Base-by-base conservation (phyloP, 768 basidiomycete species). In the Lepiota venenata region DNA sequence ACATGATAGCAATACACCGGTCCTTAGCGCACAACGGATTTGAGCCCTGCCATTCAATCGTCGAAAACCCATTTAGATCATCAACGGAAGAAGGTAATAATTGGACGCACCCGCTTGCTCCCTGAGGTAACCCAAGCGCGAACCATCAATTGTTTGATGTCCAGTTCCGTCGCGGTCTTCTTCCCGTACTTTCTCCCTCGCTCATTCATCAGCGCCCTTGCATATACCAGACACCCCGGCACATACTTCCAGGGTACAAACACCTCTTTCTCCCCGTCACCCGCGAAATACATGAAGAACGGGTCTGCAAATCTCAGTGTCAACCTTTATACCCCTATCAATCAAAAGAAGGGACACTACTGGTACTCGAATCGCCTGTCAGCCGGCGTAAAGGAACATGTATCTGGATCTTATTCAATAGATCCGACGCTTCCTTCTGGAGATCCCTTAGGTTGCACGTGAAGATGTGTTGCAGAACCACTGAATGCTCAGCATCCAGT, bases 51-150 rank as follows among this genome's bases (percentile, higher is more conserved):
- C 50, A 55, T 14, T n/a, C n/a, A 47, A 25, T 46, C 18, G 50
- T 42, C 9, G 21, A 32, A 44, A 44, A 44, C 15, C 40, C 27
- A 37, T 35, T 15, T 47, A 37, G 42, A 32, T 48, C 44, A 32
- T 35, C 35, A 44, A 55, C n/a, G n/a, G 35, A 22, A 40, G 42
- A n/a, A 32, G 15, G 41, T 4, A 29, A 35, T 32, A 15, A 61
- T 25, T 25, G 25, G 25, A 25, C 62, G 0, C 35, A 67, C 77
- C 68, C 64, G 74, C 61, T 54, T 73, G 9, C 60, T 63, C 32
- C 79, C 79, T 10, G 67, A 18, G 15, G 68, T 66, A 21, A 71
- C 67, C 78, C 79, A 82, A 4, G 73, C 79, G 27, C 71, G 55
- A 12, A 75, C 52, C 29, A 60, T 61, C 18, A 81, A 44, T 43